Base-by-base conservation (phyloP, 148 eudicot species). In the Fagopyrum homotropicum region DNA sequence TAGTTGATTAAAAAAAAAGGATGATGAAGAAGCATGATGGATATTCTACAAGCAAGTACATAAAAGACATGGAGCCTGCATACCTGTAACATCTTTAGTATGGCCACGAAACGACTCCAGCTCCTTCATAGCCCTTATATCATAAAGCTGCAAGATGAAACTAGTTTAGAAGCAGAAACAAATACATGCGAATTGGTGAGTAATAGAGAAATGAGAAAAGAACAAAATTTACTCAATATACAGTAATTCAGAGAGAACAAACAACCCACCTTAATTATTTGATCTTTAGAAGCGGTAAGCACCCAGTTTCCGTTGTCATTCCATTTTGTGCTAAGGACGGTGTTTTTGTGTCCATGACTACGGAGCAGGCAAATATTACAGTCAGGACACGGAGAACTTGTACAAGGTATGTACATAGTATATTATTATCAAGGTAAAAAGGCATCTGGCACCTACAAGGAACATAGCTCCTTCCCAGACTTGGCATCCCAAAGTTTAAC, bases 301-400 rank as follows among this genome's bases (percentile, higher is more conserved):
- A 95, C 96, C 98, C 98, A 95, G 76, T 95, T 95, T 73, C 98
- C 98, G 75, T 95, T 95, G 78, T 92, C 93, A 85, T 95, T 95
- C 98, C 98, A 95, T 76, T 89, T 90, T 43, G 86, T 91, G 61
- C 91, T 86, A 69, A 92, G 90, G 79, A 95, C 98, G 0, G 93
- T 92, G 77, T 90, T 95, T 85, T 95, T 95, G 87, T 95, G 98
- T 19, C 98, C 98, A 83, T 95, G 98, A 77, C 98, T 95, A 89
- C 80, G 78, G 5, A 64, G 77, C 40, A 80, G 79, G 51, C 78
- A 75, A 16, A 63, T 46, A n/a, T 6, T 9, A 71, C 52, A 26
- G 54, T 72, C 74, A 78, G 63, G 43, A 7, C 59, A 48, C 19
- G 74, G 47, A 70, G 48, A 72, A 66, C 43, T 48, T 17, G 9